These are phyloP conservation scores for Aspergillus arachidicola DNA, from an alignment of 2,329 filamentous ascomycete genomes.

Conservation along the genomic window DNA sequence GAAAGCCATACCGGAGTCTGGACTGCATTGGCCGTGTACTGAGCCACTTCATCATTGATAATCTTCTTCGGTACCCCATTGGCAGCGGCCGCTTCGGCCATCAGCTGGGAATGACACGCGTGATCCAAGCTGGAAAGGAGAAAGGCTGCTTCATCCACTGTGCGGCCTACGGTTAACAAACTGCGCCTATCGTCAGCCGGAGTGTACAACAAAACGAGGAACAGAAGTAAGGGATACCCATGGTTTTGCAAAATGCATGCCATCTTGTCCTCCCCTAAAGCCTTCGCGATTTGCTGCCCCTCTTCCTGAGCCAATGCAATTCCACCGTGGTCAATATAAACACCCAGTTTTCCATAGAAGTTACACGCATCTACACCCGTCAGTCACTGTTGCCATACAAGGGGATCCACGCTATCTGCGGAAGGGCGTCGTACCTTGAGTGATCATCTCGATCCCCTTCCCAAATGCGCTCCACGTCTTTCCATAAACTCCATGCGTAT, in stretches of 20 bases:
- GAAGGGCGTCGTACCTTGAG: constrained; percentile 54
- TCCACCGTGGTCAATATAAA: constrained; percentile 46
- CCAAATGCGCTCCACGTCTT: constrained; percentile 66
- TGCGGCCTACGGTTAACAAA: constrained; percentile 43
- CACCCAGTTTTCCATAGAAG: constrained; percentile 39
- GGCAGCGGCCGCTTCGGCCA: constrained; percentile 45
- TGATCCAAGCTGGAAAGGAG: constrained; percentile 45
- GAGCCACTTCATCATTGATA: constrained; percentile 36
- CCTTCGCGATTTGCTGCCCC: constrained; percentile 40
- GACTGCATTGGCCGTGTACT: constrained; percentile 38
- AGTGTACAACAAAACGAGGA: not conserved
- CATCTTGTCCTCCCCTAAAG: constrained; percentile 44
- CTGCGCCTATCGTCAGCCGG: constrained; percentile 24
- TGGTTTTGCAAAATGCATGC: constrained; percentile 47
- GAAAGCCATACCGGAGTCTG: constrained; percentile 36
- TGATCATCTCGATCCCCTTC: constrained; percentile 60
- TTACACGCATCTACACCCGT: constrained; percentile 39
- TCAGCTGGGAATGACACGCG: constrained; percentile 44
- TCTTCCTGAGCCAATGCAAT: constrained; percentile 45
- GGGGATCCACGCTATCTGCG: not conserved
- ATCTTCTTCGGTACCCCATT: constrained; percentile 41
- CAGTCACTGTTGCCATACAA: not conserved
- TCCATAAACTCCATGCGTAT: constrained; percentile 61
- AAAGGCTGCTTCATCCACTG: constrained; percentile 45
- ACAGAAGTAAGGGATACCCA: constrained; percentile 27